Evolutionary conservation across 371 early-diverging fungal species (phyloP).

Genomic region (Mucor racemosus): DNA sequence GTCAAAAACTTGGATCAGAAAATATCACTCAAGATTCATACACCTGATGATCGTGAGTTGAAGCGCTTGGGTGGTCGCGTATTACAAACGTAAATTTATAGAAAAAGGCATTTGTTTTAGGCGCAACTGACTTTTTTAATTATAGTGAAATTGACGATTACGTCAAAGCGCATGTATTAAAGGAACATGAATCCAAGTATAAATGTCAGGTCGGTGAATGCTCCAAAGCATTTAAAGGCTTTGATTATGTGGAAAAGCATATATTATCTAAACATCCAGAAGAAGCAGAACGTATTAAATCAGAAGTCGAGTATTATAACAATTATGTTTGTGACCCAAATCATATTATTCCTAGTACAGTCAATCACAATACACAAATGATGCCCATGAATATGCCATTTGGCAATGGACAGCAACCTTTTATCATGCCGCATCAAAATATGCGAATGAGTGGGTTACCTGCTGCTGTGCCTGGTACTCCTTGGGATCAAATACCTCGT

Average conservation of each 20-base stretch:
- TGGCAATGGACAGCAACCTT: slow-evolving; percentile 13
- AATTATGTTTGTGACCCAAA: slow-evolving; percentile 86
- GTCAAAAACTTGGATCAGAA: slow-evolving; percentile 70
- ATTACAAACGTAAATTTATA: slow-evolving; percentile 64
- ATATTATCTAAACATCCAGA: slow-evolving; percentile 86
- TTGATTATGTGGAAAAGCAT: slow-evolving; percentile 94
- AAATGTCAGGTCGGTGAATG: slow-evolving; percentile 83
- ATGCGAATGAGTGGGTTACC: slow-evolving; percentile 23
- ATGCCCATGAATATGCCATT: slow-evolving; percentile 17
- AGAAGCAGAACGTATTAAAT: slow-evolving; percentile 59
- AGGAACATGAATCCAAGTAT: slow-evolving; percentile 84
- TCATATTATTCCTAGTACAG: slow-evolving; percentile 54
- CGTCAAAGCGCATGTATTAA: slow-evolving; percentile 60
- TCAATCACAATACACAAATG: slow-evolving; percentile 4
- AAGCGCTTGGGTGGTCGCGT: slow-evolving; percentile 79
- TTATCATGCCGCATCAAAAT: slow-evolving; percentile 20
- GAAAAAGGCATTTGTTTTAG: background rate
- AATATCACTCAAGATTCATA: slow-evolving; percentile 61
- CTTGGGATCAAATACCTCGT: slow-evolving; percentile 71
- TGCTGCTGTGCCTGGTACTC: slow-evolving; percentile 56
- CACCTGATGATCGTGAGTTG: slow-evolving; percentile 68
- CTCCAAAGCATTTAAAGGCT: slow-evolving; percentile 93
- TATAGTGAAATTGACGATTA: slow-evolving; percentile 55
- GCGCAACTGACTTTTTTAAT: background rate
- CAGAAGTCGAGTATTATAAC: slow-evolving; percentile 81